These are phyloP conservation scores for Parastagonospora nodorum DNA, from an alignment of 2,329 filamentous ascomycete species.

Conservation along the genomic window DNA sequence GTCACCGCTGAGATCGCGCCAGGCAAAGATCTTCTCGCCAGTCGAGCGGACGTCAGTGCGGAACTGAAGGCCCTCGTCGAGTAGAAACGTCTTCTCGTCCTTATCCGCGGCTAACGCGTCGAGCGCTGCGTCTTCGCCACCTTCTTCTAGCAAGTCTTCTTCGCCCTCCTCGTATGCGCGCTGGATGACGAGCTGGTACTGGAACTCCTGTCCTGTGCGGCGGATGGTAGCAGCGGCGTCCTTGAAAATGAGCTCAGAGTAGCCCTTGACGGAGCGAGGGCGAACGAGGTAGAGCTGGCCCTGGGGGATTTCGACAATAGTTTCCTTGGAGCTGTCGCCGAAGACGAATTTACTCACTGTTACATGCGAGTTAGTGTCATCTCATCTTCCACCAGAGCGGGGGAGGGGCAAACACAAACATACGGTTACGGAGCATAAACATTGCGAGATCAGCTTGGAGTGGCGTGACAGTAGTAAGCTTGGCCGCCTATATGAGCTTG, in stretches of 20 bases:
- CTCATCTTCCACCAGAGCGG: slow-evolving; percentile 22
- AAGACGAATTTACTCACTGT: slow-evolving; percentile 92
- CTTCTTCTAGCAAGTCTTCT: slow-evolving; percentile 88
- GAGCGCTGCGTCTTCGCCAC: slow-evolving; percentile 77
- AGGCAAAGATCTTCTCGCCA: slow-evolving; percentile 86
- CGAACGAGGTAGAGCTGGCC: slow-evolving; percentile 97
- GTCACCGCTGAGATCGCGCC: slow-evolving; percentile 94
- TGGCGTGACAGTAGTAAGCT: slow-evolving; percentile 12
- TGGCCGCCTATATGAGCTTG: slow-evolving; percentile 25
- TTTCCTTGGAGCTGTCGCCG: slow-evolving; percentile 84
- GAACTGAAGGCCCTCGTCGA: slow-evolving; percentile 91
- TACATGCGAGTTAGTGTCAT: slow-evolving; percentile 25
- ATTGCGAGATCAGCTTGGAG: slow-evolving; percentile 31
- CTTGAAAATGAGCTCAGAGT: slow-evolving; percentile 98
- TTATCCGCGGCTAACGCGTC: slow-evolving; percentile 79
- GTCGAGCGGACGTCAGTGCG: slow-evolving; percentile 80
- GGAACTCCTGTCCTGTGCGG: slow-evolving; percentile 89
- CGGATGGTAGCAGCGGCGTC: slow-evolving; percentile 92
- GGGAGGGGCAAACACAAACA: slow-evolving; percentile 39
- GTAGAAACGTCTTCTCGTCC: slow-evolving; percentile 95
- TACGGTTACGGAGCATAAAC: slow-evolving; percentile 50
- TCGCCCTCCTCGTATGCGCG: slow-evolving; percentile 97
- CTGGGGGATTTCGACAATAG: slow-evolving; percentile 90
- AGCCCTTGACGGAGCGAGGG: slow-evolving; percentile 92
- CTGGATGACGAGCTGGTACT: slow-evolving; percentile 96